Conservation (phyloP, 176 grass and related monocot species). For the Zoysia pacifica region DNA sequence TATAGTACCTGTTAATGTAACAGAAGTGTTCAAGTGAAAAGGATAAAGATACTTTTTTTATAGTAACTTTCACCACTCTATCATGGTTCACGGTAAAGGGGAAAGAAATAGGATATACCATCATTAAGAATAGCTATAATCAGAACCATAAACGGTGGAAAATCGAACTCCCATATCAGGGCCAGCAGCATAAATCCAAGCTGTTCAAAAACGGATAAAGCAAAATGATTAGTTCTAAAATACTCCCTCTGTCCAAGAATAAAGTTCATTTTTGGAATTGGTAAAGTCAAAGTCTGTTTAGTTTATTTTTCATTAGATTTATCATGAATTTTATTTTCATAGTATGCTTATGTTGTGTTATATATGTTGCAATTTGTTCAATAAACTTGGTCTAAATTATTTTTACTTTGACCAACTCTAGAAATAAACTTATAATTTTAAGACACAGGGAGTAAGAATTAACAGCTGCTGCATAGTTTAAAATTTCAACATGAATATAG, state of each 20-base stretch:
- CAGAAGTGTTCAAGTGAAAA: neutral
- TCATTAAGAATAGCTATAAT: slow-evolving; percentile 75
- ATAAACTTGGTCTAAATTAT: too few species aligned
- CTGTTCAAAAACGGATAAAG: neutral
- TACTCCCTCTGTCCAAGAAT: too few species aligned
- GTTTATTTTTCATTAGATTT: too few species aligned
- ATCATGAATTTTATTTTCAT: too few species aligned
- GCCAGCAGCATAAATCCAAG: slow-evolving; percentile 40
- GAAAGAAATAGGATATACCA: neutral
- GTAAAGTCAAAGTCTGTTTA: too few species aligned
- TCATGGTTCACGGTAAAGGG: neutral
- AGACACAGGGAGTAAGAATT: neutral
- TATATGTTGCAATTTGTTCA: too few species aligned
- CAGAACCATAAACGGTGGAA: slow-evolving; percentile 66
- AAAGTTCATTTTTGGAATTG: too few species aligned
- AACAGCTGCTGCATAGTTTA: neutral
- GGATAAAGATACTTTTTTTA: neutral
- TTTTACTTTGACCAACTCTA: too few species aligned
- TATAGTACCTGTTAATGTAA: slow-evolving; percentile 25
- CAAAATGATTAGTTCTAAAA: neutral
- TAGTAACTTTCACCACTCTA: neutral
- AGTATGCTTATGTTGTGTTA: too few species aligned
- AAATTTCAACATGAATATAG: neutral
- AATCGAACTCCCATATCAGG: slow-evolving; percentile 54
- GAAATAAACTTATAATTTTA: too few species aligned